Conservation (phyloP, 257 asterid species). For the Jaltomata sinuosa region DNA sequence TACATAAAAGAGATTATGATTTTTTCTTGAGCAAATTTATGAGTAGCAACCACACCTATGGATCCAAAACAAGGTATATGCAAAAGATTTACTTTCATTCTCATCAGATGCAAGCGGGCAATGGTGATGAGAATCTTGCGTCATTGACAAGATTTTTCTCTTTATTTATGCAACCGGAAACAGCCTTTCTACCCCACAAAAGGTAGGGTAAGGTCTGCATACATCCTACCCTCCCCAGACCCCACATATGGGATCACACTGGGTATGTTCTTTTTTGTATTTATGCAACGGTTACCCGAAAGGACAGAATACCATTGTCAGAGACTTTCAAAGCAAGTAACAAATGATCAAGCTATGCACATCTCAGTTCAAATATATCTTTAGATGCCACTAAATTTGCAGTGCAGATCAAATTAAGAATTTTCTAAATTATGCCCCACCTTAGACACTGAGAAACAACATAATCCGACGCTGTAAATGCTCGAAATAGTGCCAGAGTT, state of each 20-base stretch:
- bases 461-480: constrained; percentile 73
- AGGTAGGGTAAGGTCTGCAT: background rate
- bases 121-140: background rate
- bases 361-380: background rate
- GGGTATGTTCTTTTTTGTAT: background rate
- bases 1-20: background rate
- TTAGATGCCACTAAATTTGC: background rate
- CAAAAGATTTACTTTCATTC: background rate
- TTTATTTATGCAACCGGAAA: background rate
- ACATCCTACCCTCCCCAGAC: background rate
- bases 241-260: background rate
- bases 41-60: background rate
- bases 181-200: background rate
- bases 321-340: background rate
- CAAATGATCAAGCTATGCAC: background rate
- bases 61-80: background rate
- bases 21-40: background rate
- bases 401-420: background rate
- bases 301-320: background rate
- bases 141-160: background rate
- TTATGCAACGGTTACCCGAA: background rate
- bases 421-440: constrained; percentile 18
- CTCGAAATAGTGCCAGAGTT: constrained; percentile 70
- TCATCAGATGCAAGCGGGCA: background rate
- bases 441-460: constrained; percentile 93